Evolutionary conservation across 2,329 filamentous ascomycete genomes (phyloP).

Genomic region (Colletotrichum sp.): DNA sequence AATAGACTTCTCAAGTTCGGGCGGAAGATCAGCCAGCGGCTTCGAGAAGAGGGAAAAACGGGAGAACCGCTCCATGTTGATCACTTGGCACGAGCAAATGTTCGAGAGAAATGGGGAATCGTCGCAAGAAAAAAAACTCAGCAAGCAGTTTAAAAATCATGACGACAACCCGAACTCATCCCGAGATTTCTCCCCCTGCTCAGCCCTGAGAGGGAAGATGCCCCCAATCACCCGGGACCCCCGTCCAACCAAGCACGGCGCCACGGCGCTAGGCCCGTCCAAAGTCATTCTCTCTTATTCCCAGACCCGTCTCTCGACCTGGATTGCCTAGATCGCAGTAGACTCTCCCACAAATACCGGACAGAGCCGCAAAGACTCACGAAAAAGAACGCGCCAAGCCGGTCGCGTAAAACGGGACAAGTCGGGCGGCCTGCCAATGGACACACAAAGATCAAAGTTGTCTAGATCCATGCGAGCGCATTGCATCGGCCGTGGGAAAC

Average conservation of each 20-base stretch:
- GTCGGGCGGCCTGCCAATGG: neutral
- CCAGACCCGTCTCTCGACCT: constrained; percentile 4
- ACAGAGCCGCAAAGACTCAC: neutral
- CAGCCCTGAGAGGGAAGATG: constrained; percentile 9
- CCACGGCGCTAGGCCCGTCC: neutral
- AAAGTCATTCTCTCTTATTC: constrained; percentile 20
- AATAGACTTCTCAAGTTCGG: neutral
- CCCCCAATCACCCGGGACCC: neutral
- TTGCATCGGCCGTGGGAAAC: neutral
- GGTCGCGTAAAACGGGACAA: neutral
- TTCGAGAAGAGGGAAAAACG: neutral
- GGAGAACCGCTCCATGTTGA: neutral
- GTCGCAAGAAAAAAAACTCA: neutral
- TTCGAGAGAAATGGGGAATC: neutral
- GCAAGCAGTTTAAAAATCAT: neutral
- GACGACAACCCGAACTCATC: constrained; percentile 17
- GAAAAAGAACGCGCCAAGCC: neutral
- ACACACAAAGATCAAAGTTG: neutral
- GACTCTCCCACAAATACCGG: neutral
- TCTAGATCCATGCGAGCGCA: neutral
- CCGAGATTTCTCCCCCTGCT: constrained; percentile 19
- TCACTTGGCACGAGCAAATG: neutral
- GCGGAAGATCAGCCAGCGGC: neutral
- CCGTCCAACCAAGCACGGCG: neutral
- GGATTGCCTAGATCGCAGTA: neutral